Evolutionary conservation across 2,329 filamentous ascomycete species (phyloP).

Genomic region (Incumbomyces delicatus): DNA sequence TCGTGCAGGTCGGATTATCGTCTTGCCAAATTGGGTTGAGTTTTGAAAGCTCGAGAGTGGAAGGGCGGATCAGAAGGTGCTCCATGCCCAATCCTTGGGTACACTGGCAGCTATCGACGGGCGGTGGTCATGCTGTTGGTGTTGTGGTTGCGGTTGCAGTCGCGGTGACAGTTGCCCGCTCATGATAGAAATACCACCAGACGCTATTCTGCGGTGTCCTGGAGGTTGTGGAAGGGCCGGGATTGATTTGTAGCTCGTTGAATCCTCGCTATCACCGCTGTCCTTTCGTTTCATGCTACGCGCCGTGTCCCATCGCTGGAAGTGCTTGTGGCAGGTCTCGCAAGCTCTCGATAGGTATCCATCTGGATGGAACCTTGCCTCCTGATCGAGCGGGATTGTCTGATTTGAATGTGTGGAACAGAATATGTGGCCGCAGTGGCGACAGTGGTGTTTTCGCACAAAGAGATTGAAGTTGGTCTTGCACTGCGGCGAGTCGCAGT

Average conservation of each 20-base stretch:
- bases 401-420: constrained; percentile 50
- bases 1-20: no score
- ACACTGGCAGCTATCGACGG: constrained; percentile 45
- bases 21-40: no score
- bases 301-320: constrained; percentile 45
- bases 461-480: constrained; percentile 51
- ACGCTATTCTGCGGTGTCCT: constrained; percentile 17
- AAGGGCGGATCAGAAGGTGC: constrained; percentile 44
- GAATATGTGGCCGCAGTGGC: constrained; percentile 57
- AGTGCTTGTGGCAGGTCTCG: constrained; percentile 51
- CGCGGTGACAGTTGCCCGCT: constrained; percentile 16
- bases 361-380: constrained; percentile 53
- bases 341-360: constrained; percentile 48
- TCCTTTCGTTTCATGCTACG: constrained; percentile 43
- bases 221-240: constrained; percentile 11
- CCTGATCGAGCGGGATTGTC: constrained; percentile 52
- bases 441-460: constrained; percentile 56
- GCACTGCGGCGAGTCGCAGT: constrained; percentile 50
- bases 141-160: constrained; percentile 8
- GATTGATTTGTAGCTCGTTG: constrained; percentile 14
- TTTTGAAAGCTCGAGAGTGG: neutral
- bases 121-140: constrained; percentile 16
- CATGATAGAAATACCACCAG: constrained; percentile 19
- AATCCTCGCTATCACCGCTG: constrained; percentile 25
- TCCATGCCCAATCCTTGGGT: constrained; percentile 53